phyloP scores from a whole-genome alignment of 352 stramenopile species.

The Phytophthora rubi region DNA sequence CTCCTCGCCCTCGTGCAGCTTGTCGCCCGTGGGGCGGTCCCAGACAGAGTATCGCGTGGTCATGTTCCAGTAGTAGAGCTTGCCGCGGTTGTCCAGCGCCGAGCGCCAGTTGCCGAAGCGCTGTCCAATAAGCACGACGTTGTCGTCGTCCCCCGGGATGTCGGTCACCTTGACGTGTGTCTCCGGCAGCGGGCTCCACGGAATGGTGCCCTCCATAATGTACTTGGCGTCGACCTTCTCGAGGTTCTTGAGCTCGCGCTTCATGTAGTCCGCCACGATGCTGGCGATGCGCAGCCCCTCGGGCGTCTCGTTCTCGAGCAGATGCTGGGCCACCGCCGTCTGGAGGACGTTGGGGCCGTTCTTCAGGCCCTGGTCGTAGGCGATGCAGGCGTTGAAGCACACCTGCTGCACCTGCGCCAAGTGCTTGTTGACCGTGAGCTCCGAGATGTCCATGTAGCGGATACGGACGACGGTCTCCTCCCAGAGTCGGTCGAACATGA shows the following conservation, averaged over 20 bases:
- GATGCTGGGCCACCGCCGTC: conserved; percentile 69
- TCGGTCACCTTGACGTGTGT: conserved; percentile 29
- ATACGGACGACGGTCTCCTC: conserved; percentile 95
- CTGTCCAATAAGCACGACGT: conserved; percentile 85
- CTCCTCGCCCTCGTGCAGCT: conserved; percentile 61
- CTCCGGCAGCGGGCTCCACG: conserved; percentile 60
- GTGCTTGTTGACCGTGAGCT: conserved; percentile 97
- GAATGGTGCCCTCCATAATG: conserved; percentile 76
- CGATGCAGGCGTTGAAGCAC: conserved; percentile 94
- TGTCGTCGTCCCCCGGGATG: conserved; percentile 42
- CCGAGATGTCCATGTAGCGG: conserved; percentile 91
- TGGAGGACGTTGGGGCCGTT: conserved; percentile 59
- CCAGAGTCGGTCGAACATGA: conserved; percentile 97
- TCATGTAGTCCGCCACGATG: conserved; percentile 75
- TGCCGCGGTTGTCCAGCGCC: conserved; percentile 84
- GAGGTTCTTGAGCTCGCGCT: conserved; percentile 81
- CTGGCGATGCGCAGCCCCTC: conserved; percentile 63
- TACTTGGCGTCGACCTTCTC: conserved; percentile 79
- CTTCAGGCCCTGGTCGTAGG: conserved; percentile 93
- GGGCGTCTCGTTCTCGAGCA: conserved; percentile 76
- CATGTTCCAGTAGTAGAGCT: conserved; percentile 91
- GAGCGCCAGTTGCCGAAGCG: conserved; percentile 86
- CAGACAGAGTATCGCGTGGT: conserved; percentile 84
- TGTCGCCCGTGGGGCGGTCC: conserved; percentile 67
- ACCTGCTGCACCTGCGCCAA: conserved; percentile 95